Percentiles rank a stretch among this genome's conserved stretches.
Conservation (phyloP, 75 land plant species). For the Cupressus sempervirens region DNA sequence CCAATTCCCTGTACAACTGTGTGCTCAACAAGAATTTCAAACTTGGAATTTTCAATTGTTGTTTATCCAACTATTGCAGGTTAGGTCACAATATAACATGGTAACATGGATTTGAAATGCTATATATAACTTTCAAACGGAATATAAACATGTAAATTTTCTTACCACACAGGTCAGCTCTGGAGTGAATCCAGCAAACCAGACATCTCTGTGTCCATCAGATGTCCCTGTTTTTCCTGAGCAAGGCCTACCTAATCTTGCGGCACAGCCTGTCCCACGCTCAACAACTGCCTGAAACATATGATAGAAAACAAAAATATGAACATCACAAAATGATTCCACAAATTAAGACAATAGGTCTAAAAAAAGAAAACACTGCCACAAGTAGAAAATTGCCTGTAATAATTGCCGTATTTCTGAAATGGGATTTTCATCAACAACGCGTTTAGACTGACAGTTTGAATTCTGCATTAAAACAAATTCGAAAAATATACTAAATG, state of each 20-base stretch:
- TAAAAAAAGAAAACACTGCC: background rate
- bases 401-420: constrained; percentile 39
- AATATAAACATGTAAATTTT: background rate
- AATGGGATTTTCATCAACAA: constrained; percentile 32
- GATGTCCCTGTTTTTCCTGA: constrained; percentile 51
- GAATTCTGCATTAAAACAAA: constrained; percentile 11
- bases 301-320: constrained; percentile 19
- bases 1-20: no score
- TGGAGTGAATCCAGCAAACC: constrained; percentile 53
- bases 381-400: constrained; percentile 20
- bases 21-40: background rate
- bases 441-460: background rate
- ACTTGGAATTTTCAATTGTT: background rate
- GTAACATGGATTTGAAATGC: background rate
- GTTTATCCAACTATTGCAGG: background rate
- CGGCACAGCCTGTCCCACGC: constrained; percentile 32
- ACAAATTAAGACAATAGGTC: background rate
- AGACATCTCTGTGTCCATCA: constrained; percentile 37
- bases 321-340: background rate
- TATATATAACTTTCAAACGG: background rate
- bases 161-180: constrained; percentile 42
- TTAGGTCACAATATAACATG: background rate
- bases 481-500: background rate
- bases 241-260: constrained; percentile 37
- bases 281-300: constrained; percentile 35